A percentile compares a stretch with the other conserved stretches of the same genome.
phyloP scores from a whole-genome alignment of 331 rosid species.

The Rosa hybrid region DNA sequence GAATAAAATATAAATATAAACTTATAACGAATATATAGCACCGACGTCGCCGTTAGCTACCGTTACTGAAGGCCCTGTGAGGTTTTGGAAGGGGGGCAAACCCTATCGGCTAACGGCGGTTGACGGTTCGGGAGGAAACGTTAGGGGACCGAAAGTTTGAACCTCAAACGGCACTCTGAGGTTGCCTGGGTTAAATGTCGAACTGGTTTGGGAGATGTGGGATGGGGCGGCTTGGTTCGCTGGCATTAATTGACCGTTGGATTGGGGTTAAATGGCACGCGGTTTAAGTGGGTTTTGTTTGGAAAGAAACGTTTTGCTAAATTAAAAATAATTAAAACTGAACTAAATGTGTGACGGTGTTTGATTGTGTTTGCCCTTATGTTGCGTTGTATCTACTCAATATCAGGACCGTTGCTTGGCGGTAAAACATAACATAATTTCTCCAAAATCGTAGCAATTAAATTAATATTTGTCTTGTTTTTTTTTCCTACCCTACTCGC shows the following conservation, averaged over 20 bases:
- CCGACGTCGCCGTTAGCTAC: slow-evolving; percentile 84
- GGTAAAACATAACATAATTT: not conserved
- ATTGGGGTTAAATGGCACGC: slow-evolving; percentile 20
- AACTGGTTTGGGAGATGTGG: slow-evolving; percentile 28
- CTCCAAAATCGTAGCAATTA: too few species aligned
- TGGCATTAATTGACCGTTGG: slow-evolving; percentile 48
- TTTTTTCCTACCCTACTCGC: too few species aligned
- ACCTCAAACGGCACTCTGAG: slow-evolving; percentile 75
- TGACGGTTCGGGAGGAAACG: slow-evolving; percentile 31
- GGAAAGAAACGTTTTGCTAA: slow-evolving; percentile 37
- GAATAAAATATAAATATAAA: not conserved
- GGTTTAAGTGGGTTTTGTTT: slow-evolving; percentile 5
- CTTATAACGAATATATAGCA: slow-evolving; percentile 53
- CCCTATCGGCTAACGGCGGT: slow-evolving; percentile 46
- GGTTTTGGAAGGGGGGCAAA: slow-evolving; percentile 19
- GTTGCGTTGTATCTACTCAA: not conserved
- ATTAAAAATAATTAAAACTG: not conserved
- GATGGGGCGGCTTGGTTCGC: slow-evolving; percentile 18
- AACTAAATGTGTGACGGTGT: not conserved
- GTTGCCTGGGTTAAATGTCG: slow-evolving; percentile 37
- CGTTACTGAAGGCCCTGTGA: slow-evolving; percentile 39
- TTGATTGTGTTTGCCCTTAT: not conserved
- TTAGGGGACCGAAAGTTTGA: slow-evolving; percentile 54
- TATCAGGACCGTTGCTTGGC: slow-evolving; percentile 20
- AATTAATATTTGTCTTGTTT: too few species aligned